Percentiles rank a stretch among this genome's conserved stretches.
These are phyloP conservation scores for Eucalyptus camaldulensis DNA, from an alignment of 345 rosid genomes.

Conservation along the genomic window DNA sequence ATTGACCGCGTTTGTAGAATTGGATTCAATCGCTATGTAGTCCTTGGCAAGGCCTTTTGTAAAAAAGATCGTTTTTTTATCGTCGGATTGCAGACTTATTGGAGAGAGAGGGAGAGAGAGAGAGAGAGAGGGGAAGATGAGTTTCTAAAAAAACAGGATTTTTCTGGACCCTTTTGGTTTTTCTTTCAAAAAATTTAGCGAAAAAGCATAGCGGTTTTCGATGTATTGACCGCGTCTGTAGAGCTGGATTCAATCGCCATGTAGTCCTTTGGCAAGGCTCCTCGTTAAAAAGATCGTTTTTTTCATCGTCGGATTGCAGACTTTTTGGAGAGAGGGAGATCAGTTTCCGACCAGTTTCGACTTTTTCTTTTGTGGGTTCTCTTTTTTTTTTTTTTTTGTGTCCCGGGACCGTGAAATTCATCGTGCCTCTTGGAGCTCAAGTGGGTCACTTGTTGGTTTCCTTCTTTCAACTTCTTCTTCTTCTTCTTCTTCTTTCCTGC, in stretches of 20 bases:
- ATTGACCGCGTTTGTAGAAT: background rate
- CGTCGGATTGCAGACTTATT: background rate
- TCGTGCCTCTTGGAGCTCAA: background rate
- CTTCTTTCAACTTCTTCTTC: background rate
- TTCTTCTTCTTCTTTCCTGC: background rate
- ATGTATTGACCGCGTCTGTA: background rate
- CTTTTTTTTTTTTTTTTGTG: no score
- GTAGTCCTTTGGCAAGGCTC: background rate
- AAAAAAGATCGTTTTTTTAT: background rate
- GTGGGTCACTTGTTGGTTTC: background rate
- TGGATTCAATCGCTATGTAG: background rate
- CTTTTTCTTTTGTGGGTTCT: background rate
- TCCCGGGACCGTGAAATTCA: background rate
- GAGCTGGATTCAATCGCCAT: background rate
- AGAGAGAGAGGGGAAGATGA: background rate
- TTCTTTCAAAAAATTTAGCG: background rate
- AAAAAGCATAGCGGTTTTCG: background rate
- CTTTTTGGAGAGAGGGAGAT: background rate
- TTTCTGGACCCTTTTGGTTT: background rate
- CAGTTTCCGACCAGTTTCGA: background rate
- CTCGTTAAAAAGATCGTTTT: background rate
- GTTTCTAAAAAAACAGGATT: background rate
- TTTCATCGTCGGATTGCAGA: background rate
- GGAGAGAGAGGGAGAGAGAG: background rate
- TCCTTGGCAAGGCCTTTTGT: background rate